Percentiles rank a stretch among this genome's conserved stretches.
These are phyloP conservation scores for Auricularia sp. DNA, from an alignment of 768 basidiomycete genomes.

Conservation along the genomic window DNA sequence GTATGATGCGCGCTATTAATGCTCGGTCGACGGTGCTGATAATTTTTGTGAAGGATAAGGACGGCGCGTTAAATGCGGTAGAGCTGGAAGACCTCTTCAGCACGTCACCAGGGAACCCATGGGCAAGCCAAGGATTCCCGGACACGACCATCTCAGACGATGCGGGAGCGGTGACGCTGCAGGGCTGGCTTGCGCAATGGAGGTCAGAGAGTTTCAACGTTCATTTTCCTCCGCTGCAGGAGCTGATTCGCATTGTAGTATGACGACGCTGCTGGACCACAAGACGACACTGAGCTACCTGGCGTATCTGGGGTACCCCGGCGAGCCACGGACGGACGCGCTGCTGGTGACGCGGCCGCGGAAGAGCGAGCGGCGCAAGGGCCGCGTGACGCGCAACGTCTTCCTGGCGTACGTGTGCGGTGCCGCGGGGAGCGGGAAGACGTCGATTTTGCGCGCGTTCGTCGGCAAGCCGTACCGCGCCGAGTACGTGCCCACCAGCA, in stretches of 20 bases:
- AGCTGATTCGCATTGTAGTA: too few species aligned
- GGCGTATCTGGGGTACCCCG: constrained; percentile 87
- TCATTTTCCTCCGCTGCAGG: too few species aligned
- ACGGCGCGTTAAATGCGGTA: constrained; percentile 74
- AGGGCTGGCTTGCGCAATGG: constrained; percentile 98
- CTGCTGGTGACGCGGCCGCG: constrained; percentile 77
- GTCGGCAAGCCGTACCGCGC: constrained; percentile 69
- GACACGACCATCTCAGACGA: constrained; percentile 84
- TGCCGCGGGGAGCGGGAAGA: constrained; percentile 93
- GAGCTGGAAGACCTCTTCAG: constrained; percentile 87
- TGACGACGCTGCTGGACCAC: constrained; percentile 95
- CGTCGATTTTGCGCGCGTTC: constrained; percentile 74
- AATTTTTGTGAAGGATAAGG: constrained; percentile 59
- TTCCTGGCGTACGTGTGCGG: constrained; percentile 92
- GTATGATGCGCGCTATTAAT: constrained; percentile 26
- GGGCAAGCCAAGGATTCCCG: constrained; percentile 83
- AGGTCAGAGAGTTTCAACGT: too few species aligned
- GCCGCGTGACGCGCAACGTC: constrained; percentile 82
- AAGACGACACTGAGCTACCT: constrained; percentile 88
- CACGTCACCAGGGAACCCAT: constrained; percentile 95
- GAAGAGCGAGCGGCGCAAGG: constrained; percentile 75
- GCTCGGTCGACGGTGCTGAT: constrained; percentile 5
- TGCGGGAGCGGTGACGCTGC: constrained; percentile 82
- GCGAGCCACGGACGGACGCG: constrained; percentile 69
- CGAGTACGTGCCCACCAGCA: constrained; percentile 80